Evolutionary conservation across 768 basidiomycete genomes (phyloP).

Genomic region (Hemileccinum rubropunctum): DNA sequence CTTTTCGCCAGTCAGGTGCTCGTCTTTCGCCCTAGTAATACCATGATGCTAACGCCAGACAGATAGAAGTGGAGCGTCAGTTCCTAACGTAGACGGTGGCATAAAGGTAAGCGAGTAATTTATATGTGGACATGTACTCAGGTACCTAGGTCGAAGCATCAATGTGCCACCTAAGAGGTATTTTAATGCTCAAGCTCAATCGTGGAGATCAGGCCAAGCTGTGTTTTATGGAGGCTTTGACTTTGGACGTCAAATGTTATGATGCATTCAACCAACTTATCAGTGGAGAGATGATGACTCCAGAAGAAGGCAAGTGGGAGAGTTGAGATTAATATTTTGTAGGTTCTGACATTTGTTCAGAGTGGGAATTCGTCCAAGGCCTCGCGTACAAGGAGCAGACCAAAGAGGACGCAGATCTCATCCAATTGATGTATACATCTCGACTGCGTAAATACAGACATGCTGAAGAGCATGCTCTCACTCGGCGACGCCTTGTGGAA

Average conservation of each 20-base stretch:
- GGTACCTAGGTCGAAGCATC: slow-evolving; percentile 86
- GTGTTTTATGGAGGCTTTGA: slow-evolving; percentile 93
- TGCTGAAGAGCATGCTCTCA: slow-evolving; percentile 73
- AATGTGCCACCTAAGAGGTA: slow-evolving; percentile 91
- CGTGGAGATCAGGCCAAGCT: slow-evolving; percentile 89
- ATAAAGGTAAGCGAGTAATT: slow-evolving; percentile 65
- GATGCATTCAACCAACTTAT: slow-evolving; percentile 92
- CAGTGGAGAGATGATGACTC: slow-evolving; percentile 92
- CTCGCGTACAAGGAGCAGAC: slow-evolving; percentile 82
- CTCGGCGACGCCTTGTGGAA: slow-evolving; percentile 74
- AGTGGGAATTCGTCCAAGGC: slow-evolving; percentile 93
- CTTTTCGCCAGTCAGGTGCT: slow-evolving; percentile 71
- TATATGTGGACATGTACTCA: slow-evolving; percentile 1
- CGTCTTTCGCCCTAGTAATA: background rate
- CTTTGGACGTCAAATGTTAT: slow-evolving; percentile 95
- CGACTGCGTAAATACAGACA: slow-evolving; percentile 91
- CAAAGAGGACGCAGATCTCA: slow-evolving; percentile 86
- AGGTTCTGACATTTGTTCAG: slow-evolving; percentile 40
- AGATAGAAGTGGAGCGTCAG: slow-evolving; percentile 66
- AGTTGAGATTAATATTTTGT: background rate
- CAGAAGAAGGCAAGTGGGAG: slow-evolving; percentile 81
- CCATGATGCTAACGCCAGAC: slow-evolving; percentile 8
- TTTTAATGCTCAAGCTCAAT: slow-evolving; percentile 92
- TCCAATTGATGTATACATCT: slow-evolving; percentile 89
- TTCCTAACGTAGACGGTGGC: slow-evolving; percentile 85